Base-by-base conservation (phyloP, 1,139 yeast species). In the Kurtzmaniella quercitrusa region DNA sequence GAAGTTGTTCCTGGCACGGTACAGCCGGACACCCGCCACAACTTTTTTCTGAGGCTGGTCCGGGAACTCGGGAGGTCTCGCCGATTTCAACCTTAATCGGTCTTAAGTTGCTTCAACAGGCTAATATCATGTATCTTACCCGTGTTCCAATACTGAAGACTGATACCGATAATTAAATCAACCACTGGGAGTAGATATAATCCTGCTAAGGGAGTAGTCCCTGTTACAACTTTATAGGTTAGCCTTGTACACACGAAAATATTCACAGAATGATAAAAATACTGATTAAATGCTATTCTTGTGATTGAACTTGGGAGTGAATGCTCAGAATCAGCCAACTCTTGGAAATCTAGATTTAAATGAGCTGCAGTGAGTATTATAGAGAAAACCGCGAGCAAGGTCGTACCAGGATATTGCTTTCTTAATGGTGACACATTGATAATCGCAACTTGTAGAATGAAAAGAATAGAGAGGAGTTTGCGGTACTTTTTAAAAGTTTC, bases 161-260 rank as follows among this genome's bases (percentile, higher is more conserved):
- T 40, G 33, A 37, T 46, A 16, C 55, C 50, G 18, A 49, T 45
- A 0, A 40, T 38, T 34, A 49, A 49, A 42, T 55, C 55, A 24
- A 56, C 48, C 5, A 53, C 41, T n/a, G 60, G 57, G 9, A 60
- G 36, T 9, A 48, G 17, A 41, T 41, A 50, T 27, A 46, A 39
- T 37, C 42, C 37, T 15, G 44, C 38, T 40, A 45, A 37, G 6
- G 38, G 9, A 14, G 25, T 17, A 15, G 34, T 18, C n/a, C 29
- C 33, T 15, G 15, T 16, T 6, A 29, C 19, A 6, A 43, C 38
- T 7, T 39, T 15, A 17, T n/a, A 16, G 3, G 37, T 11, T 19
- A 38, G n/a, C 15, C 39, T 37, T 6, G 41, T 11, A 37, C 46
- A 37, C 9, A 43, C 17, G 8, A 43, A 10, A 14, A 25, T 23